Percentiles rank a stretch among this genome's conserved stretches.
Conservation (phyloP, 768 basidiomycete species). For the Pleurotus eryngii region DNA sequence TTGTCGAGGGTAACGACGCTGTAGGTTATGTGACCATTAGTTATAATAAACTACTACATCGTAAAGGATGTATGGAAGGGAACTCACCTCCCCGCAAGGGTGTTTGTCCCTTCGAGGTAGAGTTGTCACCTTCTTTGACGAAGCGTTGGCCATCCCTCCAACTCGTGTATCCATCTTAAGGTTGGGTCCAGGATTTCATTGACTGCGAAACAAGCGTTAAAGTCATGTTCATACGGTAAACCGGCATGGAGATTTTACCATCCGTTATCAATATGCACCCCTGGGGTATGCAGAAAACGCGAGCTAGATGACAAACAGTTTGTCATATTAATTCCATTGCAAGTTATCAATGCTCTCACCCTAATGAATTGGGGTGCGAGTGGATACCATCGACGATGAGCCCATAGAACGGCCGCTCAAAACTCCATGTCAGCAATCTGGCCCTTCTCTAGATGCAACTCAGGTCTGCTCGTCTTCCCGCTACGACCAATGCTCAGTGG, state of each 20-base stretch:
- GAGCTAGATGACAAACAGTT: conserved; percentile 40
- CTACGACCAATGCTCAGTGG: conserved; percentile 17
- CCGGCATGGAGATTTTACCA: conserved; percentile 43
- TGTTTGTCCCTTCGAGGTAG: conserved; percentile 80
- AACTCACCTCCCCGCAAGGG: conserved; percentile 80
- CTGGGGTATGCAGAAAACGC: conserved; percentile 80
- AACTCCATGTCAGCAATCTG: conserved; percentile 51
- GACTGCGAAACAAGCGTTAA: conserved; percentile 38
- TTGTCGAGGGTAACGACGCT: conserved; percentile 82
- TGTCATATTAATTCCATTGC: no score
- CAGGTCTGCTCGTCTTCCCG: conserved; percentile 26
- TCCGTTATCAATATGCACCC: conserved; percentile 90
- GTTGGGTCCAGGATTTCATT: conserved; percentile 82
- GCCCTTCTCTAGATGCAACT: conserved; percentile 45
- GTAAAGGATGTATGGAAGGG: not conserved
- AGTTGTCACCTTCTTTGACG: conserved; percentile 80
- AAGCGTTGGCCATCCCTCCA: conserved; percentile 85
- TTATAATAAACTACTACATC: not conserved
- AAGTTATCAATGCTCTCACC: conserved; percentile 37
- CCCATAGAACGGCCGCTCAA: conserved; percentile 75
- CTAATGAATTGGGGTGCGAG: conserved; percentile 85
- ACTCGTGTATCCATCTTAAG: conserved; percentile 82
- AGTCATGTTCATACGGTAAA: not conserved
- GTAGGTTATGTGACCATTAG: conserved; percentile 3
- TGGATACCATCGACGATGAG: conserved; percentile 92